Evolutionary conservation across 2,329 filamentous ascomycete species (phyloP).

Genomic region (Dothistroma pini): DNA sequence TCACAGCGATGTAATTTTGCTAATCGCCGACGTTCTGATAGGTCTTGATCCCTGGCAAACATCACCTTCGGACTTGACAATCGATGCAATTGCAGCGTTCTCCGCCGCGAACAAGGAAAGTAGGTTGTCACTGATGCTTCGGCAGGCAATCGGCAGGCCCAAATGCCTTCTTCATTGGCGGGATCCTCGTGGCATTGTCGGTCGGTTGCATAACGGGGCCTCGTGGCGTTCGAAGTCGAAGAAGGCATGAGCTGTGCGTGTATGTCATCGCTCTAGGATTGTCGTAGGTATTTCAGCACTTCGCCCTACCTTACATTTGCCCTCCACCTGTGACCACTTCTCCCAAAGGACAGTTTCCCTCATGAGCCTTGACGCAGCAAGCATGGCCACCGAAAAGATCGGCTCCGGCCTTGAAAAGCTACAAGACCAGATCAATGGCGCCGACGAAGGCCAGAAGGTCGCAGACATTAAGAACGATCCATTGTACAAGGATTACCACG

Average conservation of each 20-base stretch:
- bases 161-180: neutral
- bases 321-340: constrained; percentile 4
- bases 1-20: constrained; percentile 1
- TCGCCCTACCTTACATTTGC: neutral
- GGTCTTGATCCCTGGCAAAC: constrained; percentile 4
- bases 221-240: neutral
- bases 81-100: constrained; percentile 3
- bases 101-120: constrained; percentile 8
- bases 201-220: neutral
- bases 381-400: constrained; percentile 24
- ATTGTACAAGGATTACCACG: constrained; percentile 51
- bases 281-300: neutral
- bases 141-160: neutral
- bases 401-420: constrained; percentile 29
- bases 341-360: neutral
- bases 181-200: neutral
- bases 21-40: constrained; percentile 13
- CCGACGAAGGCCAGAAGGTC: constrained; percentile 49
- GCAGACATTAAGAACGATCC: constrained; percentile 58
- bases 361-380: constrained; percentile 6
- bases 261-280: constrained; percentile 1
- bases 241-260: neutral
- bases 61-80: constrained; percentile 4
- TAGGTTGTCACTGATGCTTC: neutral
- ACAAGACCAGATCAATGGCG: constrained; percentile 32